A percentile compares a stretch with the other conserved stretches of the same genome.
phyloP scores from a whole-genome alignment of 345 rosid species.

The Heritiera littoralis region DNA sequence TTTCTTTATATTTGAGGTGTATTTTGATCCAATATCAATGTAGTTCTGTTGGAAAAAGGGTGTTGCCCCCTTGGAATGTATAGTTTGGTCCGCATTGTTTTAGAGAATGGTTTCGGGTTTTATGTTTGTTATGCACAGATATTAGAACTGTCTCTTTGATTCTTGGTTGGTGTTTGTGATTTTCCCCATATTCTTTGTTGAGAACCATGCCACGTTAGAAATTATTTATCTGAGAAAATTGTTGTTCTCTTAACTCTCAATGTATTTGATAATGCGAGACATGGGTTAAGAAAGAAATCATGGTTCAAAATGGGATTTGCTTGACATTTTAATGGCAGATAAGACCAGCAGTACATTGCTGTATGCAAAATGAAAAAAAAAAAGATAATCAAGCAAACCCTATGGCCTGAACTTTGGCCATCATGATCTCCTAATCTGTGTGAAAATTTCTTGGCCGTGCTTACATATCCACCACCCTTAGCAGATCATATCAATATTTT shows the following conservation, averaged over 20 bases:
- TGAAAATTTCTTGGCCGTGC: not conserved
- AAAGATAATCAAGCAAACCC: not conserved
- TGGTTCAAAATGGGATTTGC: not conserved
- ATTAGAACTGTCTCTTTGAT: not conserved
- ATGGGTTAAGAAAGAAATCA: not conserved
- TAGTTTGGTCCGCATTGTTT: not conserved
- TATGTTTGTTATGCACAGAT: not conserved
- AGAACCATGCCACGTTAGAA: not conserved
- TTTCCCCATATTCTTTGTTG: not conserved
- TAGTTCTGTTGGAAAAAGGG: not conserved
- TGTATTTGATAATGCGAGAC: not conserved
- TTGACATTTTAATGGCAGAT: not conserved
- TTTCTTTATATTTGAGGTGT: not conserved
- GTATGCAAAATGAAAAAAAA: not conserved
- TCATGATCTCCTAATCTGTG: not conserved
- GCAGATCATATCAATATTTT: not conserved
- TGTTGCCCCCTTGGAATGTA: not conserved
- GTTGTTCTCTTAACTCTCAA: not conserved
- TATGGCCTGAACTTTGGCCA: not conserved
- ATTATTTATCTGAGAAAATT: not conserved
- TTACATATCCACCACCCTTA: not conserved
- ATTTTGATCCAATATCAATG: conserved; percentile 4
- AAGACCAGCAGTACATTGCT: not conserved
- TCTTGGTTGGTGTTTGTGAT: not conserved
- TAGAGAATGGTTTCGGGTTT: conserved; percentile 4